These are phyloP conservation scores for Saccharomyces hybrid DNA, from an alignment of 1,139 yeast species.

Conservation along the genomic window DNA sequence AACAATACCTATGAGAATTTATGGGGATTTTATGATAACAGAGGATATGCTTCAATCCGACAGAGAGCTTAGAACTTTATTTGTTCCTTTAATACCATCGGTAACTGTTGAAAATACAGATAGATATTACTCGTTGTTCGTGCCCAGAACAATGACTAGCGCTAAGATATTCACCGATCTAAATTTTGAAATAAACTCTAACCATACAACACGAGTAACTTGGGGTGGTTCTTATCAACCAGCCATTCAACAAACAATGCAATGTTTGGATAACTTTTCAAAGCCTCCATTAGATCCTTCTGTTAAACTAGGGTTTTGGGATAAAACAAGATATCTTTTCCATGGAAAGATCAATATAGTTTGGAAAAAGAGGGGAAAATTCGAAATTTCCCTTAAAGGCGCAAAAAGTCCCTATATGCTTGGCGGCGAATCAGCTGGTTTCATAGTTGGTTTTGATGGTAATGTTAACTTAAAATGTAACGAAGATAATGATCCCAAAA, in stretches of 20 bases:
- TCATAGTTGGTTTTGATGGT: slow-evolving; percentile 69
- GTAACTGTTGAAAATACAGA: slow-evolving; percentile 34
- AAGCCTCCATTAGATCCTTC: slow-evolving; percentile 82
- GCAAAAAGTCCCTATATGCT: slow-evolving; percentile 69
- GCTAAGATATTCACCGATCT: slow-evolving; percentile 66
- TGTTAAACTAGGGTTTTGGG: slow-evolving; percentile 76
- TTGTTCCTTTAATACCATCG: slow-evolving; percentile 54
- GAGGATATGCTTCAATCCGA: slow-evolving; percentile 42
- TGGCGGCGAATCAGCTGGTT: slow-evolving; percentile 67
- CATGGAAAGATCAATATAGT: slow-evolving; percentile 46
- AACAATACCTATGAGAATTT: slow-evolving; percentile 32
- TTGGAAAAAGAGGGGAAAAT: slow-evolving; percentile 46
- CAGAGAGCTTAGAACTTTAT: slow-evolving; percentile 49
- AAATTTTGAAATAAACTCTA: slow-evolving; percentile 47
- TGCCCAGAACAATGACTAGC: slow-evolving; percentile 71
- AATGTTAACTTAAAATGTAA: slow-evolving; percentile 56
- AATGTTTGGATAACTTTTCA: slow-evolving; percentile 73
- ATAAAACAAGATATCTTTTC: slow-evolving; percentile 51
- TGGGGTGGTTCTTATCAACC: slow-evolving; percentile 88
- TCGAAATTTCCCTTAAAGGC: slow-evolving; percentile 55
- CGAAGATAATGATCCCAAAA: slow-evolving; percentile 51
- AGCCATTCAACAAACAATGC: slow-evolving; percentile 73
- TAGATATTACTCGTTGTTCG: slow-evolving; percentile 48
- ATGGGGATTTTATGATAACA: slow-evolving; percentile 48
- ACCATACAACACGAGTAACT: slow-evolving; percentile 56